Evolutionary conservation across 257 asterid genomes (phyloP).

Genomic region (Primulina tabacum): DNA sequence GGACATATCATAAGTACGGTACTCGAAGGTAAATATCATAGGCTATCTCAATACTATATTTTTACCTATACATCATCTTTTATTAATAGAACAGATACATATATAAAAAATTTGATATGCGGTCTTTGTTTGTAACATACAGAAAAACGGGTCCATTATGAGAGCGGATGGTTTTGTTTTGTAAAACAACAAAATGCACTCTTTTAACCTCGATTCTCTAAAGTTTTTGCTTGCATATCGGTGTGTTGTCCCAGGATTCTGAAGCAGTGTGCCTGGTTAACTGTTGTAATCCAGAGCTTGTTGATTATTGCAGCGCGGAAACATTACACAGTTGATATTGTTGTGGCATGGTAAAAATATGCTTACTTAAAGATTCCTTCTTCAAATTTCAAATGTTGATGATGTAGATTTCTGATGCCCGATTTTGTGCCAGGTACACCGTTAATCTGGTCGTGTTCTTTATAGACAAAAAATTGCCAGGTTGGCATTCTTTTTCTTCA

Average conservation of each 20-base stretch:
- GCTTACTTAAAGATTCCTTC: neutral
- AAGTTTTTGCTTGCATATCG: neutral
- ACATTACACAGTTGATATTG: slow-evolving; percentile 91
- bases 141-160: neutral
- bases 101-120: too few species aligned
- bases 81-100: neutral
- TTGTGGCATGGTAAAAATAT: slow-evolving; percentile 82
- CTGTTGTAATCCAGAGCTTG: slow-evolving; percentile 72
- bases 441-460: slow-evolving; percentile 94
- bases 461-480: slow-evolving; percentile 81
- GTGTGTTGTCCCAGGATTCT: slow-evolving; percentile 52
- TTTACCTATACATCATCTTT: too few species aligned
- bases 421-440: slow-evolving; percentile 63
- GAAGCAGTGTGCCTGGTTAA: slow-evolving; percentile 83
- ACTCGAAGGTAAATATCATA: slow-evolving; percentile 39
- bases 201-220: neutral
- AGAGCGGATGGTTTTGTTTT: neutral
- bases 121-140: neutral
- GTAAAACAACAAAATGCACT: neutral
- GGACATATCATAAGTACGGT: slow-evolving; percentile 84
- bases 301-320: slow-evolving; percentile 93
- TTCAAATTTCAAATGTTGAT: neutral
- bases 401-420: neutral
- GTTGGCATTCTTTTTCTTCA: slow-evolving; percentile 32
- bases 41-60: neutral